Conservation (phyloP, 2,329 filamentous ascomycete species). For the Claviceps humidiphila region DNA sequence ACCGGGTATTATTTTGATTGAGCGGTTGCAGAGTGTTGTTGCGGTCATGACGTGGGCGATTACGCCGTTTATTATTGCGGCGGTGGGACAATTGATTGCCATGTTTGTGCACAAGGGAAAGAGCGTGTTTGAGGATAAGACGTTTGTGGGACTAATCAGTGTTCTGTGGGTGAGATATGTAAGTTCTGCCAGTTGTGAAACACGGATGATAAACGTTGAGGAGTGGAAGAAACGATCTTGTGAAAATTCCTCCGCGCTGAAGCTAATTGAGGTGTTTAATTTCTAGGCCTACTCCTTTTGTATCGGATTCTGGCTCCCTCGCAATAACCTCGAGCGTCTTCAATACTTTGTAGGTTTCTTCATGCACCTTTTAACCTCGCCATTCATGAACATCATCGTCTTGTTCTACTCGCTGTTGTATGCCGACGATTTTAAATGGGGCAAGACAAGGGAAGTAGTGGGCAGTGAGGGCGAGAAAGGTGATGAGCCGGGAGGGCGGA, state of each 20-base stretch:
- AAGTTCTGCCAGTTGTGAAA: conserved; percentile 13
- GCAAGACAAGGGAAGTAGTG: conserved; percentile 28
- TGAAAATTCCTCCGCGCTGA: too few species aligned
- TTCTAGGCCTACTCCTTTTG: conserved; percentile 26
- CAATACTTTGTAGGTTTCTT: conserved; percentile 27
- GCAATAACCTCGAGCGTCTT: conserved; percentile 22
- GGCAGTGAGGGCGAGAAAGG: not conserved
- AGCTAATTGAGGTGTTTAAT: not conserved
- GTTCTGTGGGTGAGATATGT: conserved; percentile 26
- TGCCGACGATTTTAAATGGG: conserved; percentile 33
- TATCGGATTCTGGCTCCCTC: conserved; percentile 28
- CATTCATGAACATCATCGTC: conserved; percentile 30
- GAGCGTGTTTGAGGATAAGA: conserved; percentile 20
- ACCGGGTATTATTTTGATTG: conserved; percentile 27
- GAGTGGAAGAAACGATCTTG: too few species aligned
- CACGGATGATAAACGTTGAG: too few species aligned
- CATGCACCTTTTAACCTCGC: conserved; percentile 23
- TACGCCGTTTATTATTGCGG: conserved; percentile 30
- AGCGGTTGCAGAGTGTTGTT: conserved; percentile 29
- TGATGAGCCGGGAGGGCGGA: not conserved
- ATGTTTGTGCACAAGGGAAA: conserved; percentile 20
- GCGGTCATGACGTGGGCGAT: conserved; percentile 34
- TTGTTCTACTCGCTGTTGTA: conserved; percentile 27
- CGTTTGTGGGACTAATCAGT: conserved; percentile 24
- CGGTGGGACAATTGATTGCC: conserved; percentile 23